phyloP scores from a whole-genome alignment of 75 land plant species.

The Picea glauca region DNA sequence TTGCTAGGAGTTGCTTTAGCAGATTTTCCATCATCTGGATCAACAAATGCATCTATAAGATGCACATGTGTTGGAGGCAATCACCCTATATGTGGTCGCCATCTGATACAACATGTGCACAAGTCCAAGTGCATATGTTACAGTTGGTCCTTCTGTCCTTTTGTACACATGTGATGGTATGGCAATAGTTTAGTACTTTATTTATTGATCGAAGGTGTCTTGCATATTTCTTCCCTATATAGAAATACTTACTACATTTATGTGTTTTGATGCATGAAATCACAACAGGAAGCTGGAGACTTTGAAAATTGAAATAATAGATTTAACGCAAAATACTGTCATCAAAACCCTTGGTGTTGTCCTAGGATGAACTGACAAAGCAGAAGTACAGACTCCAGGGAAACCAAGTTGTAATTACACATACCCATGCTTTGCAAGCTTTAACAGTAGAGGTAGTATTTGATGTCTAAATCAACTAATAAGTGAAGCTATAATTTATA shows the following conservation, averaged over 20 bases:
- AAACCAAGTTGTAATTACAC: neutral
- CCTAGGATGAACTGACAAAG: neutral
- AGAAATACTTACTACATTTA: neutral
- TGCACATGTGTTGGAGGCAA: too few relatives aligned
- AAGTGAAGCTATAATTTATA: neutral
- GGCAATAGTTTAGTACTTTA: too few relatives aligned
- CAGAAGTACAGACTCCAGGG: neutral
- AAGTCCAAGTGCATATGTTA: too few relatives aligned
- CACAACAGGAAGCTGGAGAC: neutral
- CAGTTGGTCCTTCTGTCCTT: too few relatives aligned
- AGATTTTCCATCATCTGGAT: too few relatives aligned
- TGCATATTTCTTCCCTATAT: neutral
- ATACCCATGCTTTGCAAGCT: neutral
- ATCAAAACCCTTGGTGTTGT: neutral
- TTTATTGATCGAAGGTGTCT: too few relatives aligned
- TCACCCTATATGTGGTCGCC: too few relatives aligned
- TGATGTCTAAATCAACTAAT: neutral
- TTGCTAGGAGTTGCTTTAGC: too few relatives aligned
- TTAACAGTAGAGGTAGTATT: neutral
- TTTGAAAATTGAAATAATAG: neutral
- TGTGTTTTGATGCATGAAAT: neutral
- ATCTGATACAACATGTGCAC: too few relatives aligned
- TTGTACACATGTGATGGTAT: too few relatives aligned
- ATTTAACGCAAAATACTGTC: neutral
- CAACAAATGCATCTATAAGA: too few relatives aligned